Evolutionary conservation across 805 yeast species (phyloP).

Genomic region (Geotrichum ghanense): DNA sequence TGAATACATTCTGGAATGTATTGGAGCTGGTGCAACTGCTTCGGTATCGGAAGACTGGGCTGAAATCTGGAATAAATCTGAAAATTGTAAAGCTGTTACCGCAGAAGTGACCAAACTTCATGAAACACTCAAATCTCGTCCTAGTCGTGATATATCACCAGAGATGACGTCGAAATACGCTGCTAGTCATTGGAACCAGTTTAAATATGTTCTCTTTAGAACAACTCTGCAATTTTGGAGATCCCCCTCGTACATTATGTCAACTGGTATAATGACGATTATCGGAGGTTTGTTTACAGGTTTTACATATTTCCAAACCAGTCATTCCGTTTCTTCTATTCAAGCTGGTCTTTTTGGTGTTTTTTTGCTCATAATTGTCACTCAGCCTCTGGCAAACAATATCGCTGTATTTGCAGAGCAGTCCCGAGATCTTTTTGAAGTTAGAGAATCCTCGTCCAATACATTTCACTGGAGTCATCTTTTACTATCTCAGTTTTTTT

Average conservation of each 20-base stretch:
- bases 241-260: conserved; percentile 47
- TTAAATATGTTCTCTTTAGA: conserved; percentile 31
- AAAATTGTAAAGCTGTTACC: conserved; percentile 28
- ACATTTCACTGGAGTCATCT: conserved; percentile 63
- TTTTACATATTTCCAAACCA: conserved; percentile 54
- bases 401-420: conserved; percentile 47
- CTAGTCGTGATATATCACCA: conserved; percentile 17
- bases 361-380: conserved; percentile 45
- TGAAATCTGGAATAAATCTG: conserved; percentile 46
- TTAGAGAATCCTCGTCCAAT: conserved; percentile 57
- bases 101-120: conserved; percentile 27
- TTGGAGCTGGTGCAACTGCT: conserved; percentile 77
- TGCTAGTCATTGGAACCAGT: conserved; percentile 37
- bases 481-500: conserved; percentile 39
- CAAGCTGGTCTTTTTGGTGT: conserved; percentile 49
- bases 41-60: conserved; percentile 46
- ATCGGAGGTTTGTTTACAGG: conserved; percentile 59
- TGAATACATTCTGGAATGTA: conserved; percentile 57
- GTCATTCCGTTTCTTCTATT: conserved; percentile 39
- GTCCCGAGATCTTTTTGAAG: conserved; percentile 55
- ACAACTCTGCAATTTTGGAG: conserved; percentile 42
- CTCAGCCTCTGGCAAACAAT: conserved; percentile 52
- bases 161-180: conserved; percentile 29
- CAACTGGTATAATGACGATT: conserved; percentile 42
- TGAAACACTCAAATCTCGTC: conserved; percentile 32